A percentile compares a stretch with the other conserved stretches of the same genome.
These are phyloP conservation scores for Mangifera indica DNA, from an alignment of 345 rosid species.

Conservation along the genomic window DNA sequence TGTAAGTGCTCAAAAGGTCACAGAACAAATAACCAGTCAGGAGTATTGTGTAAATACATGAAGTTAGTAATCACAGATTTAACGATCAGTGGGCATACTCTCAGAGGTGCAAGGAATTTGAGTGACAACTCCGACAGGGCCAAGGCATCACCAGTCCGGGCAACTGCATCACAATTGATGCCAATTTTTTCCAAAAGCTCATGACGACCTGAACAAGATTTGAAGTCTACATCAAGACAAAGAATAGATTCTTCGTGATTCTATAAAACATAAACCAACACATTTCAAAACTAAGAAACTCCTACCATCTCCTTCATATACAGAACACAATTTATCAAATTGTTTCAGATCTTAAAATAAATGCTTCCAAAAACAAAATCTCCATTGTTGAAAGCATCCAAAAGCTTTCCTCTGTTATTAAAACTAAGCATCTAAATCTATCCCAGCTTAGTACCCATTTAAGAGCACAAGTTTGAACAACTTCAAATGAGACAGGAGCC, in stretches of 20 bases:
- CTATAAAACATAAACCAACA: not conserved
- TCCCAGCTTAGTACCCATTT: no score
- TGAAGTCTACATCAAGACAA: conserved; percentile 6
- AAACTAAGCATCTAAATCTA: no score
- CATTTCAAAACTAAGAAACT: not conserved
- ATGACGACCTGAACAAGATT: conserved; percentile 57
- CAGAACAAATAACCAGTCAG: not conserved
- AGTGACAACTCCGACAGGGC: conserved; percentile 71
- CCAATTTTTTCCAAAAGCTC: conserved; percentile 75
- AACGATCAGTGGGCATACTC: conserved; percentile 39
- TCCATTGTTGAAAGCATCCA: no score
- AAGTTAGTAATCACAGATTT: not conserved
- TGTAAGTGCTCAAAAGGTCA: not conserved
- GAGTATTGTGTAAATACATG: not conserved
- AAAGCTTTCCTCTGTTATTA: no score
- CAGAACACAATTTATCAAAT: not conserved
- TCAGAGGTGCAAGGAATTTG: conserved; percentile 75
- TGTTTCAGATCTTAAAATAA: no score
- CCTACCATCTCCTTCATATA: not conserved
- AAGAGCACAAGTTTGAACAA: no score
- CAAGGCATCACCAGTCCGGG: conserved; percentile 66
- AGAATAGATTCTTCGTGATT: not conserved
- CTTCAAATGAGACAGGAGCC: no score
- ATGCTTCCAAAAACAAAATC: no score
- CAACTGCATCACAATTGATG: conserved; percentile 63